Base-by-base conservation (phyloP, 129 eudicot genomes). In the Dittrichia graveolens region DNA sequence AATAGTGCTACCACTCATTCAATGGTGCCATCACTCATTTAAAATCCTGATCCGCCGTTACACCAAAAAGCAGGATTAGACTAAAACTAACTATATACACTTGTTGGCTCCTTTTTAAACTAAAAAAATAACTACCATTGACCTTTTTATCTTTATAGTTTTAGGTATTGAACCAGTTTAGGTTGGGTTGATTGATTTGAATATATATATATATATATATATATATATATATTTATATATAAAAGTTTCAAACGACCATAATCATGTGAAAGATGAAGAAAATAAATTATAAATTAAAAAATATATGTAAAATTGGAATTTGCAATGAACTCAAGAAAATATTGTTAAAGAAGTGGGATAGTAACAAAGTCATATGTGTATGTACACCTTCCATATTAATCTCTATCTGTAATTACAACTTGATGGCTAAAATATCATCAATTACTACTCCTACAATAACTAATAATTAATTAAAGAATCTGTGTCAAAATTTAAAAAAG, bases 351-450 rank as follows among this genome's bases (percentile, higher is more conserved):
- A 65, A 70, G 67, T 71, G 67, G 67, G 55, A 67, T 58, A 42
- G 5, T 75, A 79, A 72, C 79, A 65, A 77, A 66, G 52, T 78
- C 62, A 61, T n/a, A n/a, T 45, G 67, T 61, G 76, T 68, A 69
- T 66, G 4, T 75, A 70, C 75, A 47, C 13, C 41, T 48, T 42
- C 63, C 9, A n/a, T 58, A 44, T 68, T 24, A 24, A 1, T 52
- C n/a, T 71, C 75, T 42, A 50, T 63, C 42, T 74, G 72, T 78
- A 67, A 62, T 78, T 57, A 78, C 83, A 83, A 16, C 57, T 79
- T 35, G 78, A 50, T 60, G 66, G n/a, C 67, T 31, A 55, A 71
- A 63, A 56, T 15, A 79, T 72, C 11, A 61, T 45, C 67, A 68
- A 75, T 65, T 35, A 40, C 76, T 45, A 44, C 54, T 14, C 46